Evolutionary conservation across 768 basidiomycete genomes (phyloP).

Genomic region (Coprinopsis sp.): DNA sequence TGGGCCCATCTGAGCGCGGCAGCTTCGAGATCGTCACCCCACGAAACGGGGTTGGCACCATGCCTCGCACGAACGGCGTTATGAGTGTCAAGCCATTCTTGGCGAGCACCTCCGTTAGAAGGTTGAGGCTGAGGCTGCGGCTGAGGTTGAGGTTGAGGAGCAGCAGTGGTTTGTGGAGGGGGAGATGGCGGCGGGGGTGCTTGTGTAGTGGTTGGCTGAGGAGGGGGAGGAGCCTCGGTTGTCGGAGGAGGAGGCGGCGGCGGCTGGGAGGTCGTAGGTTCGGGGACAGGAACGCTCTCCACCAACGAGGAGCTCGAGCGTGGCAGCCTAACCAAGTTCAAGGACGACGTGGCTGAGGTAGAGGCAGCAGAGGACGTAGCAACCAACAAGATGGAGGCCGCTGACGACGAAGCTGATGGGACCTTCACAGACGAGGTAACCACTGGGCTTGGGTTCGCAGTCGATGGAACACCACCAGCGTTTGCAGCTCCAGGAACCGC

Average conservation of each 20-base stretch:
- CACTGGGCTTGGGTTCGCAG: constrained; percentile 5
- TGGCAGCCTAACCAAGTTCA: no score
- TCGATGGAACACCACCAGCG: no score
- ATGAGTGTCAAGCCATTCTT: constrained; percentile 53
- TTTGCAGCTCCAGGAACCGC: no score
- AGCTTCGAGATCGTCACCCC: constrained; percentile 55
- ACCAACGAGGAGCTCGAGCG: no score
- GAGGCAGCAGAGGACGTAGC: constrained; percentile 18
- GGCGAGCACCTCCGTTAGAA: no score
- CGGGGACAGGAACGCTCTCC: constrained; percentile 10
- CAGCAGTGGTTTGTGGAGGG: constrained; percentile 10
- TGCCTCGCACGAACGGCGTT: constrained; percentile 60
- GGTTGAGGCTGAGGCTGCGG: no score
- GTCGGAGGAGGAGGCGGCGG: constrained; percentile 3
- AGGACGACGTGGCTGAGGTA: constrained; percentile 11
- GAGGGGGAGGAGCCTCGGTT: constrained; percentile 1
- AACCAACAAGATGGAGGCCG: constrained; percentile 14
- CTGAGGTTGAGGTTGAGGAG: constrained; percentile 9
- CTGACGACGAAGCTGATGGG: constrained; percentile 13
- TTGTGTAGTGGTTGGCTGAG: constrained; percentile 2
- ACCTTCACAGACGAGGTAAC: constrained; percentile 6
- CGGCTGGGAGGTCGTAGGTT: neutral
- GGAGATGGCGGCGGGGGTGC: constrained; percentile 11
- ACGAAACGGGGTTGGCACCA: constrained; percentile 59
- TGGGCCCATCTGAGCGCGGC: constrained; percentile 70